phyloP scores from a whole-genome alignment of 805 yeast species.

The Candida vartiovaarae region DNA sequence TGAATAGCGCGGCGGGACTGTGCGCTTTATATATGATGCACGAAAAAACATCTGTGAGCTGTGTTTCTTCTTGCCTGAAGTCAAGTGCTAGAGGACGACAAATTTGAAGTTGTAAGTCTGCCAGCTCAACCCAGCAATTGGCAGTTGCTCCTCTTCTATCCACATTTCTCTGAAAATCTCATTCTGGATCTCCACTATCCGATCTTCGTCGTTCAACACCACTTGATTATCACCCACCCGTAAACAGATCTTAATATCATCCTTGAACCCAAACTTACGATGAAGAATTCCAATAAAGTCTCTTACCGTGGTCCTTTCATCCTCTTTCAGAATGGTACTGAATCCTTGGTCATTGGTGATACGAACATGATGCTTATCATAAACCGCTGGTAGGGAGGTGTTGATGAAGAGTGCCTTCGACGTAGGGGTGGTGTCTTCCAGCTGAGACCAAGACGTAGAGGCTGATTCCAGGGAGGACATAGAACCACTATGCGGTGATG shows the following conservation, averaged over 20 bases:
- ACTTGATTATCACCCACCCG: conserved; percentile 3
- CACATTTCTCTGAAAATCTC: conserved; percentile 12
- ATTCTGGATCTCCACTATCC: conserved; percentile 12
- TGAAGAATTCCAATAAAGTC: conserved; percentile 5
- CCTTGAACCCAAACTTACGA: conserved; percentile 6
- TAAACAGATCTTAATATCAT: conserved; percentile 8
- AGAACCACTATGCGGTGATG: not conserved
- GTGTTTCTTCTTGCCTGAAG: no score
- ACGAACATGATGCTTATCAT: conserved; percentile 3
- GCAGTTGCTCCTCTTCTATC: conserved; percentile 12
- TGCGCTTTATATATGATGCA: no score
- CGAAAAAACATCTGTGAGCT: no score
- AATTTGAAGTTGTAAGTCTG: conserved; percentile 2
- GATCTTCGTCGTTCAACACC: conserved; percentile 9
- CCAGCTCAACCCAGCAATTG: conserved; percentile 9
- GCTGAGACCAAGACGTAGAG: not conserved
- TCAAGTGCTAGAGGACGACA: not conserved
- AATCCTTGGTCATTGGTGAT: conserved; percentile 1
- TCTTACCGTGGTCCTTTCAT: conserved; percentile 7
- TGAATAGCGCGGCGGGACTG: no score
- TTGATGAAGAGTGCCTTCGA: conserved; percentile 5
- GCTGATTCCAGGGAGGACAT: not conserved
- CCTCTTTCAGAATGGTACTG: conserved; percentile 1
- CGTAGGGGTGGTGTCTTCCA: not conserved
- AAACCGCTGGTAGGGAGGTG: conserved; percentile 1